Evolutionary conservation across 2,329 filamentous ascomycete species (phyloP), one percentile per base, ranked within the genome.

Genomic region (Calonectria multiphialidica): DNA sequence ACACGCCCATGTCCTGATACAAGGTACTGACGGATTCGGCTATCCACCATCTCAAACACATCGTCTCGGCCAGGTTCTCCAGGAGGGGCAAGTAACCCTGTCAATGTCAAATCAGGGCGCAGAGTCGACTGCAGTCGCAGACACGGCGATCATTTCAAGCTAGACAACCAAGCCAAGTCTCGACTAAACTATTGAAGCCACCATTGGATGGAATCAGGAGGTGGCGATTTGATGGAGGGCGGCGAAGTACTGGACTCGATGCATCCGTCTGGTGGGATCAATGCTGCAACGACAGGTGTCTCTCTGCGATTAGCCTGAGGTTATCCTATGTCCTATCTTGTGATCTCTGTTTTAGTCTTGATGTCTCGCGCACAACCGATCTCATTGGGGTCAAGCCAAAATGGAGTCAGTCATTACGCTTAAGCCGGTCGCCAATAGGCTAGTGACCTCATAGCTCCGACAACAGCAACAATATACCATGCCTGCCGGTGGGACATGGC

Each of bases 361-460:
- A 18, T 40, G n/a, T 59, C 53, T 59, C 53, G 53, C 37, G 35
- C 35, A 59, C 53, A 57, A 35, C 21, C 53, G 33, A 59, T 25
- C 33, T 10, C 21, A 23, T 59, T 37, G 13, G 23, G 53, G 53
- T 42, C 53, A 59, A 59, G 53, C 21, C 53, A 28, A 23, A 30
- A 59, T 40, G 53, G 53, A 35, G 53, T 59, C 53, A 16, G 33
- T 59, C 53, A 59, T 59, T 59, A 40, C 53, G 53, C 53, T 59
- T 59, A 59, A 28, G 21, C 16, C 35, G 44, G 53, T 40, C 53
- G n/a, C 53, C 53, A 59, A 25, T 33, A 18, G 37, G 21, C 53
- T 59, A 59, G 35, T 59, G 53, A 59, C 53, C 53, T 59, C 53
- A 59, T 59, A 25, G 53, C 53, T 59, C 53, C 53, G 12, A n/a